A percentile compares a stretch with the other conserved stretches of the same genome.
These are phyloP conservation scores for Suillus ampliporus DNA, from an alignment of 768 basidiomycete genomes.

Conservation along the genomic window DNA sequence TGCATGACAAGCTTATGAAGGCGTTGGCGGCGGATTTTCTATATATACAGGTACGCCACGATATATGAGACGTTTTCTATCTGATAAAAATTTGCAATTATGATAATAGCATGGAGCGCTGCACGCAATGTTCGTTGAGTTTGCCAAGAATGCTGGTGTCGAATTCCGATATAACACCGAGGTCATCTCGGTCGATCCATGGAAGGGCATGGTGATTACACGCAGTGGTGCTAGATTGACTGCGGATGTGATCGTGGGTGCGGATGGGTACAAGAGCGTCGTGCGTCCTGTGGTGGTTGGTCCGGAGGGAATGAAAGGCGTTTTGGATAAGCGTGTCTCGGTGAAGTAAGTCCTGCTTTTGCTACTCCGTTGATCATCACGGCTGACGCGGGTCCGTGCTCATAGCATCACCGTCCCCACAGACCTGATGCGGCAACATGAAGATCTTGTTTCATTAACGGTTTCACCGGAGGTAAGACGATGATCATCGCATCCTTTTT, in stretches of 20 bases:
- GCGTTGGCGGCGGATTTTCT: slow-evolving; percentile 52
- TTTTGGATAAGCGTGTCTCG: slow-evolving; percentile 18
- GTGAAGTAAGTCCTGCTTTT: slow-evolving; percentile 19
- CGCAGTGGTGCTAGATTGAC: slow-evolving; percentile 47
- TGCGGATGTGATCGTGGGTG: slow-evolving; percentile 63
- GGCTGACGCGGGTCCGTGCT: neutral
- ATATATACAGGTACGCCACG: slow-evolving; percentile 49
- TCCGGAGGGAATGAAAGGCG: slow-evolving; percentile 10
- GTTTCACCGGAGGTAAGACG: slow-evolving; percentile 20
- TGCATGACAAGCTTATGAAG: slow-evolving; percentile 49
- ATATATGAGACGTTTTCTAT: neutral
- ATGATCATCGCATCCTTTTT: neutral
- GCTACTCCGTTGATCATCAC: neutral
- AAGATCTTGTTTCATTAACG: slow-evolving; percentile 20
- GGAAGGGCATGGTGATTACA: slow-evolving; percentile 36
- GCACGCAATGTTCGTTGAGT: slow-evolving; percentile 50
- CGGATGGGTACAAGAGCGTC: slow-evolving; percentile 60
- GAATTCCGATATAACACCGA: slow-evolving; percentile 47
- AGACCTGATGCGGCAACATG: slow-evolving; percentile 22
- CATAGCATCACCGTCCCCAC: slow-evolving; percentile 24
- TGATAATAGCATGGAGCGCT: slow-evolving; percentile 55
- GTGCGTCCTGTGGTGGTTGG: slow-evolving; percentile 42
- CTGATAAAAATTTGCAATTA: neutral
- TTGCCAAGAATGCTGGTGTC: slow-evolving; percentile 53
- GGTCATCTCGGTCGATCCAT: slow-evolving; percentile 41